Evolutionary conservation across 2,329 filamentous ascomycete genomes (phyloP), one percentile per base, ranked within the genome.

Genomic region (Fusarium verrucosum): DNA sequence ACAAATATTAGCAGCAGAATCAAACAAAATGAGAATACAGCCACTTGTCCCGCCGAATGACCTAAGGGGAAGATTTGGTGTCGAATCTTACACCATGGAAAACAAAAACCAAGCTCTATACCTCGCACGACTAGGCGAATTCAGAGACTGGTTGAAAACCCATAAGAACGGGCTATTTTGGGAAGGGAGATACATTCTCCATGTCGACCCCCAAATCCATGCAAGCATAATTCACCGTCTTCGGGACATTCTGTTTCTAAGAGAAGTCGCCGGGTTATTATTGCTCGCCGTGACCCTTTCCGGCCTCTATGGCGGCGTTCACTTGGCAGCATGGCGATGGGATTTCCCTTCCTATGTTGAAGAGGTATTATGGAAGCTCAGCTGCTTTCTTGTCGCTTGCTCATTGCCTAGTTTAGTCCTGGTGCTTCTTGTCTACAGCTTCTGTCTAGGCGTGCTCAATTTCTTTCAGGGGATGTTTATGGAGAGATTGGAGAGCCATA

Each of bases 211-310:
- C 11, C 8, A 17, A 17, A n/a, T 14, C 2, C 9, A 26, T 3
- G 5, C 10, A 4, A 10, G 9, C 5, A 7, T 3, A 6, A 3
- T 26, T 26, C 3, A 10, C 9, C 6, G 6, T 6, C 9, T 26
- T 10, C 10, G 9, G 6, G 9, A 10, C 9, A 10, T 26, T 26
- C 25, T 10, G 9, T 10, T 1, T n/a, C n/a, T n/a, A n/a, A n/a
- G n/a, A n/a, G n/a, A n/a, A n/a, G n/a, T n/a, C n/a, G n/a, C n/a
- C n/a, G n/a, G n/a, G 4, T 32, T 7, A 0, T 2, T 1, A 16
- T 0, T 22, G 2, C 6, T 38, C 7, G 49, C 50, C 6, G 3
- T 3, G 0, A 0, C 2, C 1, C 7, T 54, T 1, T 10, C 38
- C 8, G 28, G 26, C 1, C 1, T 26, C 7, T 40, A 55, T 7